phyloP scores from a whole-genome alignment of 768 basidiomycete species.

The Boletus tylopilopsis region DNA sequence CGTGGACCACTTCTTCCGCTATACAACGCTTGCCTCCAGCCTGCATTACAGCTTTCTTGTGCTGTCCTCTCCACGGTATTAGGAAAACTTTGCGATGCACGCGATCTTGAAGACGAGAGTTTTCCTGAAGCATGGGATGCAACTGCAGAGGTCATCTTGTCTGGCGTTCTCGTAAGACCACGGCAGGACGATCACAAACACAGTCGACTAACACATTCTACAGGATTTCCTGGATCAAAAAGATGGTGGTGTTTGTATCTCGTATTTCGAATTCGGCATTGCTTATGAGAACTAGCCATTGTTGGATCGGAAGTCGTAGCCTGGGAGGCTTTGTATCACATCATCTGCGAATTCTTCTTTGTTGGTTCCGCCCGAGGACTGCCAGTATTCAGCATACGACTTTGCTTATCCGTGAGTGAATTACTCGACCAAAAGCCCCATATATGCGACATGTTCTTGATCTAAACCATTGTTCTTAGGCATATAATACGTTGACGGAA shows the following conservation, averaged over 20 bases:
- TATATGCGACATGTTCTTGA: constrained; percentile 26
- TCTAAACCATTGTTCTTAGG: constrained; percentile 35
- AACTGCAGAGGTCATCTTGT: constrained; percentile 44
- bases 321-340: constrained; percentile 28
- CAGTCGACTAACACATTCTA: constrained; percentile 13
- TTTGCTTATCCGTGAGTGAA: constrained; percentile 24
- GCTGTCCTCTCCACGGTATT: constrained; percentile 40
- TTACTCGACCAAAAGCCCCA: constrained; percentile 12
- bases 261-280: background rate
- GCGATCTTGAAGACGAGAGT: constrained; percentile 16
- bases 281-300: constrained; percentile 12
- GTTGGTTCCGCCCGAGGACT: constrained; percentile 14
- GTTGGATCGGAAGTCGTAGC: constrained; percentile 20
- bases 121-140: constrained; percentile 41
- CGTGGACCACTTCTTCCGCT: constrained; percentile 42
- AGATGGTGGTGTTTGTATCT: constrained; percentile 13
- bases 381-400: constrained; percentile 20
- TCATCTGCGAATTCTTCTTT: constrained; percentile 39
- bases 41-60: constrained; percentile 40
- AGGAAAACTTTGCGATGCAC: constrained; percentile 34
- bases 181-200: background rate
- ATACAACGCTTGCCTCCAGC: constrained; percentile 37
- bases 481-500: constrained; percentile 51
- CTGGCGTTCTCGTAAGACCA: constrained; percentile 46
- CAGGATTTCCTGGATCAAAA: constrained; percentile 25